Conservation (phyloP, 2,329 filamentous ascomycete genomes). For the Talaromyces funiculosus region DNA sequence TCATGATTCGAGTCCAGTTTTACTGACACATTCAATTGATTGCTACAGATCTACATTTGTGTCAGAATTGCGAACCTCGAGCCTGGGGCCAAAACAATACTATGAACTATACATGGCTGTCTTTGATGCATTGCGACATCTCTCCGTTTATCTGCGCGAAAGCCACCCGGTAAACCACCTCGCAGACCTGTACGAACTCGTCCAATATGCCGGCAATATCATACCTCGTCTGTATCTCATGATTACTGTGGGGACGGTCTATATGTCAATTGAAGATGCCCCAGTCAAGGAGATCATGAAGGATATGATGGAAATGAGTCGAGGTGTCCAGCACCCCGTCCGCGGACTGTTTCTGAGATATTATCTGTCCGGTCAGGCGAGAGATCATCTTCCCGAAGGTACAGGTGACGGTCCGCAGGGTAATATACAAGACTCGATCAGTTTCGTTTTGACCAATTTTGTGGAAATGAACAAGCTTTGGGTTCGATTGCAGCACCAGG, state of each 20-base stretch:
- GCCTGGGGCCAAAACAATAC: constrained; percentile 97
- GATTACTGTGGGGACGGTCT: constrained; percentile 98
- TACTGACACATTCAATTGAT: constrained; percentile 13
- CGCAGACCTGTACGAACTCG: constrained; percentile 93
- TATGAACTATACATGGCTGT: constrained; percentile 99
- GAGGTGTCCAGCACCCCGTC: constrained; percentile 93
- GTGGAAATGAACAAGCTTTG: constrained; percentile 99
- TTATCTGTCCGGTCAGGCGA: constrained; percentile 89
- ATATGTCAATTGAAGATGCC: constrained; percentile 97
- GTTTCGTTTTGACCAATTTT: constrained; percentile 96
- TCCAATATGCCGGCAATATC: constrained; percentile 97
- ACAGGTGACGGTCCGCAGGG: constrained; percentile 87
- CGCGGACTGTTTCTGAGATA: constrained; percentile 93
- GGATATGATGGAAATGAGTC: constrained; percentile 99
- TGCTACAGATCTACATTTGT: constrained; percentile 79
- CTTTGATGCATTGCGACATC: constrained; percentile 93
- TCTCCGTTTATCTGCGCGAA: constrained; percentile 93
- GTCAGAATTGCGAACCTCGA: constrained; percentile 95
- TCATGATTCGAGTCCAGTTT: not conserved
- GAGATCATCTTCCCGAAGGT: constrained; percentile 77
- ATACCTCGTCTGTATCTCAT: constrained; percentile 94
- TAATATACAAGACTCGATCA: constrained; percentile 94
- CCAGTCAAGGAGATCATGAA: constrained; percentile 99
- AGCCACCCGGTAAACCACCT: constrained; percentile 97
- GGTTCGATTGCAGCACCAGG: constrained; percentile 95